Evolutionary conservation across 306 rosid species (phyloP).

Genomic region (Cucurbita ficifolia): DNA sequence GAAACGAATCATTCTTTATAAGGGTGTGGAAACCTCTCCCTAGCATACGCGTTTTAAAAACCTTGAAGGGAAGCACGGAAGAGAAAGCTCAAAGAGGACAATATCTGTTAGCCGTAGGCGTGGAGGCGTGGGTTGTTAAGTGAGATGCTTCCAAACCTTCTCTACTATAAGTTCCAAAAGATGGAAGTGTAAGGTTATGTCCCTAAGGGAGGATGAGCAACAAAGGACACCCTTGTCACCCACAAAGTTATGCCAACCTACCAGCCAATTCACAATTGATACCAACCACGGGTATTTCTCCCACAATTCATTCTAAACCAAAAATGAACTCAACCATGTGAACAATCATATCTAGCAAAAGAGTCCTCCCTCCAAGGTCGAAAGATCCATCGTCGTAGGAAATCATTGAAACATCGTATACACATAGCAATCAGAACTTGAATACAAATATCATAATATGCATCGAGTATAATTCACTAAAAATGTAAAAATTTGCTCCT

Average conservation of each 20-base stretch:
- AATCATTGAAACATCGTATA: background rate
- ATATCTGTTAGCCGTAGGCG: no score
- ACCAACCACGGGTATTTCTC: background rate
- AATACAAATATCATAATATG: no score
- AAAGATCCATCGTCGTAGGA: background rate
- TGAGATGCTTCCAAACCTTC: no score
- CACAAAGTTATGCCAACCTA: no score
- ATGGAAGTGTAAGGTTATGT: background rate
- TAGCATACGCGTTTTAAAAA: no score
- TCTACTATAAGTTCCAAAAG: background rate
- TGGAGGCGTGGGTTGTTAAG: no score
- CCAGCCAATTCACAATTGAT: background rate
- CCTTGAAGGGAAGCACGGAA: no score
- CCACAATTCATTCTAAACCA: background rate
- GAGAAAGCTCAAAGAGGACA: no score
- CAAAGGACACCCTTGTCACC: background rate
- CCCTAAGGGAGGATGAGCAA: background rate
- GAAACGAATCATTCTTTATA: no score
- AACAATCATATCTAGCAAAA: background rate
- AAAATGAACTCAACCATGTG: background rate
- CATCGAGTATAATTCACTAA: background rate
- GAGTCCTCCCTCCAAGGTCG: background rate
- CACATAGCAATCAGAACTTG: no score
- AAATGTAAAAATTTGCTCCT: background rate
- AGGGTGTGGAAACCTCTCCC: no score